Percentiles rank a stretch among this genome's conserved stretches.
Evolutionary conservation across 306 rosid species (phyloP).

Genomic region (Vicia villosa): DNA sequence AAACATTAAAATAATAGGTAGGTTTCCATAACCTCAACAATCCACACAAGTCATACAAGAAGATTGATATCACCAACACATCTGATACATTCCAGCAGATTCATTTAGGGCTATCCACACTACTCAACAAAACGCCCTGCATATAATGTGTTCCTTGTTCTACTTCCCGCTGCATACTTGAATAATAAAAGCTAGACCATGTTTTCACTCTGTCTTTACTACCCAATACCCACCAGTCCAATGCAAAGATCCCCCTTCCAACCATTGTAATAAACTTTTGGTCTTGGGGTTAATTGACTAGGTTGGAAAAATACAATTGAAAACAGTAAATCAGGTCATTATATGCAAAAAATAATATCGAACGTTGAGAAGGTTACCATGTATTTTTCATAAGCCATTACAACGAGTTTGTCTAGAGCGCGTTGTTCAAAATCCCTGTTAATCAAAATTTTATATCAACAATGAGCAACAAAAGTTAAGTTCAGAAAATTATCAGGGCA

Average conservation of each 20-base stretch:
- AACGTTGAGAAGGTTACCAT: conserved; percentile 55
- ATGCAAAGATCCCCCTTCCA: conserved; percentile 16
- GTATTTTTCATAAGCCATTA: conserved; percentile 80
- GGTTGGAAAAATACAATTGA: conserved; percentile 4
- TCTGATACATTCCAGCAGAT: conserved; percentile 28
- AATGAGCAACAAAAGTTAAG: conserved; percentile 33
- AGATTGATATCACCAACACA: conserved; percentile 2
- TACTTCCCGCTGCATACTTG: conserved; percentile 4
- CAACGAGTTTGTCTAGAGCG: conserved; percentile 71
- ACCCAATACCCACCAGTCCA: conserved; percentile 14
- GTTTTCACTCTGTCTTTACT: conserved; percentile 15
- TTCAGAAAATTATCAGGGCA: conserved; percentile 36
- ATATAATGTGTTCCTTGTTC: not conserved
- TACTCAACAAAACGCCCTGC: conserved; percentile 6
- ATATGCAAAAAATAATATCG: conserved; percentile 20
- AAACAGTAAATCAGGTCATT: conserved; percentile 16
- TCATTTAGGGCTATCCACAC: conserved; percentile 27
- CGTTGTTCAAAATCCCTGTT: conserved; percentile 76
- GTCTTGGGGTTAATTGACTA: conserved; percentile 24
- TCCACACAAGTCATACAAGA: not conserved
- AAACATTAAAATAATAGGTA: conserved; percentile 17
- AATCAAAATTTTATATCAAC: conserved; percentile 32
- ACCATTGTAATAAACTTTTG: conserved; percentile 15
- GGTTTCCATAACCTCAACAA: not conserved
- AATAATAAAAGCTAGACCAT: conserved; percentile 32